Base-by-base conservation (phyloP, 192 early-diverging fungal genomes). In the Geranomyces variabilis region DNA sequence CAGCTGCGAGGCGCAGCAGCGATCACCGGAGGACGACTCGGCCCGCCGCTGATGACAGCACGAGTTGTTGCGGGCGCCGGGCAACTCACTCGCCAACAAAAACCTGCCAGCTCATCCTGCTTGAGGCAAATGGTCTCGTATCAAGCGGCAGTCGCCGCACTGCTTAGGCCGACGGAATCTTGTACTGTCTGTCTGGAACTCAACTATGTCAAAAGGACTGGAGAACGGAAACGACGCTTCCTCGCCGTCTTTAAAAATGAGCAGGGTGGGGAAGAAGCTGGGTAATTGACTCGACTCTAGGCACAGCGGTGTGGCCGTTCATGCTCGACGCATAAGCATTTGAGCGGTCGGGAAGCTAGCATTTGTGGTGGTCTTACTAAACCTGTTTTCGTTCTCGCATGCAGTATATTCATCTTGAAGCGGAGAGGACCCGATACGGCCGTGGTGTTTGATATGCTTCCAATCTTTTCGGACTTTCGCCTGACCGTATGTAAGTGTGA, bases 241-340 rank as follows among this genome's bases (percentile, higher is more conserved):
- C 58, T 75, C 17, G 73, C 73, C 24, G 58, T 75, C 34, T 31
- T 68, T 31, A 36, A 30, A 31, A 75, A 75, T 29, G 43, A 29
- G 1, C 73, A 75, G 66, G 73, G 73, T 24, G 66, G 66, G 26
- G 66, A 75, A 24, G 73, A 75, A 36, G 73, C 73, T n/a, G 71
- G 73, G 71, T 73, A 29, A n/a, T n/a, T 10, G 71, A 66, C 51
- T 53, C n/a, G n/a, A n/a, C n/a, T n/a, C n/a, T n/a, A n/a, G n/a
- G n/a, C n/a, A n/a, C n/a, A n/a, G n/a, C n/a, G n/a, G n/a, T n/a
- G n/a, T n/a, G n/a, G n/a, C n/a, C n/a, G n/a, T n/a, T n/a, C n/a
- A n/a, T n/a, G n/a, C n/a, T n/a, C n/a, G n/a, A n/a, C n/a, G n/a
- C n/a, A n/a, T n/a, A n/a, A n/a, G n/a, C n/a, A n/a, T n/a, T n/a